Base-by-base conservation (phyloP, 805 yeast species). In the Suhomyces pyralidae region DNA sequence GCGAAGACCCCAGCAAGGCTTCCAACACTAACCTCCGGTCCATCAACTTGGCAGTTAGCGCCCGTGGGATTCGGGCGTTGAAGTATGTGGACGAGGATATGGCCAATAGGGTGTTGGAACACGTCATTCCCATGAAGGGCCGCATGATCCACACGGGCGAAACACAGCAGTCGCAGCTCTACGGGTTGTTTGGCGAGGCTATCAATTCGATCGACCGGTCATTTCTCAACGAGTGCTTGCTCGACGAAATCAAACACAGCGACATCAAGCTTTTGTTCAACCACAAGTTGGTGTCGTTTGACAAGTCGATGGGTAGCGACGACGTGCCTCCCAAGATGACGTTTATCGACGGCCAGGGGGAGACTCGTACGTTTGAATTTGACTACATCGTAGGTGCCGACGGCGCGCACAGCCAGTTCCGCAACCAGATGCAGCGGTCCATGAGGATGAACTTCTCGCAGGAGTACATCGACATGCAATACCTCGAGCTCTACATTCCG, bases 1-100 rank as follows among this genome's bases (percentile, higher is more conserved):
- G 97, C 70, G 57, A 66, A 1, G 97, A 91, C 66, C 90, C 91
- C 15, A 69, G 89, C 58, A 51, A 51, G 2, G 53, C 62, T 40
- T 60, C 70, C 0, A 55, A 64, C 15, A 70, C 70, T 40, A 75
- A 77, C 57, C 65, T 84, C 32, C 68, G 89, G 54, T 88, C 96
- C 6, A 91, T 92, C 63, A 92, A 92, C 63, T 74, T 92, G 56
- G 97, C 97, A 0, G 86, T 92, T n/a, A 84, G 93, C 46, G 85
- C 83, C 50, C 78, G 97, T 48, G 97, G 97, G 1, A 84, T 90
- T 51, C 70, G 78, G 25, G 87, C 97, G 0, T 68, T 92, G 63
- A 70, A 76, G 52, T 78, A 75, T 48, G 84, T 91, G 10, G 91
- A 87, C 63, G 65, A 70, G 0, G 77, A 71, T 12, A 74, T 90